A percentile compares a stretch with the other conserved stretches of the same genome.
Conservation (phyloP, 768 basidiomycete species). For the Pleurotus citrinopileatus region DNA sequence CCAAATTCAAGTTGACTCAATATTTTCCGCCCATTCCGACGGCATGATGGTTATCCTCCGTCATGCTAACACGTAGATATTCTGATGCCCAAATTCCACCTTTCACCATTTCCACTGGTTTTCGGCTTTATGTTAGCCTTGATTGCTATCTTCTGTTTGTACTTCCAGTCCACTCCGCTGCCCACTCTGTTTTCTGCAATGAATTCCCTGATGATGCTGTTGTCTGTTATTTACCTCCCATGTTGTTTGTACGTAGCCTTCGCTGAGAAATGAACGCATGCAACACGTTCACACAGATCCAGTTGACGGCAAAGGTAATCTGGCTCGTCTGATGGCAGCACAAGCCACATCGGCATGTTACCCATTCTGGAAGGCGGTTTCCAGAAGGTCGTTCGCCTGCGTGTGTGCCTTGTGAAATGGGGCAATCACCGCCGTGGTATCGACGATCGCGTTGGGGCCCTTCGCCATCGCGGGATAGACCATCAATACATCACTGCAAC, state of each 20-base stretch:
- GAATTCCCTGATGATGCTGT: neutral
- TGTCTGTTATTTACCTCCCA: constrained; percentile 9
- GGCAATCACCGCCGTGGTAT: constrained; percentile 1
- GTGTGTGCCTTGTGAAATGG: neutral
- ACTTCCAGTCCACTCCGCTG: too few species aligned
- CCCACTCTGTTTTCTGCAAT: neutral
- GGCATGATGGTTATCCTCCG: constrained; percentile 80
- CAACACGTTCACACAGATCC: constrained; percentile 1
- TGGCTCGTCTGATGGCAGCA: neutral
- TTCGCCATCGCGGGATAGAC: too few species aligned
- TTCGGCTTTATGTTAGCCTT: too few species aligned
- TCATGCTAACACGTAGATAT: neutral
- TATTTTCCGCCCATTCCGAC: constrained; percentile 85
- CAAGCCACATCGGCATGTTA: neutral
- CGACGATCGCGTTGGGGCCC: too few species aligned
- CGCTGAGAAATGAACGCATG: constrained; percentile 5
- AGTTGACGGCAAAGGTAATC: constrained; percentile 3
- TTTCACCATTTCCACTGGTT: too few species aligned
- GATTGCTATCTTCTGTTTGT: too few species aligned
- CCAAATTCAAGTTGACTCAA: constrained; percentile 67
- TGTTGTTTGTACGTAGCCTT: constrained; percentile 10
- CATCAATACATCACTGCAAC: too few species aligned
- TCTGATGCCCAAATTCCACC: too few species aligned
- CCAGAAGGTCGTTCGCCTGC: too few species aligned
- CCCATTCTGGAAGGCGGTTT: too few species aligned